These are phyloP conservation scores for Microcyclospora pomicola DNA, from an alignment of 2,329 filamentous ascomycete species.

Conservation along the genomic window DNA sequence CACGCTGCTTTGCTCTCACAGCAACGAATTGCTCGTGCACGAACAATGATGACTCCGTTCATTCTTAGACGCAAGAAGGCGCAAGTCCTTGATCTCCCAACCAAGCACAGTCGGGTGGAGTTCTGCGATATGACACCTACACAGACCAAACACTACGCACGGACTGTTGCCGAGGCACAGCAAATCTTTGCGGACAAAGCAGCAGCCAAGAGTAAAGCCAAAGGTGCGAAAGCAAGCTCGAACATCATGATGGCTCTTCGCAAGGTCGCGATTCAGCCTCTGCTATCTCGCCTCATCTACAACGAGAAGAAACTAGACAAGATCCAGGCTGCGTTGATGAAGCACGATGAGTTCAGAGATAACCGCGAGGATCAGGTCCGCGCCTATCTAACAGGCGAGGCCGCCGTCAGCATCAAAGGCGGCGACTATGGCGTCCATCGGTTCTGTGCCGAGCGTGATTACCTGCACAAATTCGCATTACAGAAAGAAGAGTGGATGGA, in stretches of 20 bases:
- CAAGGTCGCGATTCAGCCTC: conserved; percentile 81
- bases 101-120: conserved; percentile 63
- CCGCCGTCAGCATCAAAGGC: conserved; percentile 55
- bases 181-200: conserved; percentile 47
- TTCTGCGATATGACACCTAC: conserved; percentile 64
- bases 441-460: conserved; percentile 42
- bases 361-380: conserved; percentile 21
- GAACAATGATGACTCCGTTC: conserved; percentile 88
- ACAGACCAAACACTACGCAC: conserved; percentile 62
- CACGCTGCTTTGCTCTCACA: conserved; percentile 74
- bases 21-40: conserved; percentile 72
- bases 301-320: conserved; percentile 58
- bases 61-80: conserved; percentile 88
- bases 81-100: conserved; percentile 68
- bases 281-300: conserved; percentile 75
- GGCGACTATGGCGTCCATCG: conserved; percentile 58
- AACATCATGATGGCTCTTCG: conserved; percentile 68
- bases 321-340: conserved; percentile 38
- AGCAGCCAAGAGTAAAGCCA: conserved; percentile 39
- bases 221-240: conserved; percentile 9
- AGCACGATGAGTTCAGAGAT: conserved; percentile 20
- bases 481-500: conserved; percentile 52
- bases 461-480: conserved; percentile 42
- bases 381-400: conserved; percentile 59
- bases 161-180: conserved; percentile 49